Conservation (phyloP, 805 yeast species). For the Debaryomyces prosopidis region DNA sequence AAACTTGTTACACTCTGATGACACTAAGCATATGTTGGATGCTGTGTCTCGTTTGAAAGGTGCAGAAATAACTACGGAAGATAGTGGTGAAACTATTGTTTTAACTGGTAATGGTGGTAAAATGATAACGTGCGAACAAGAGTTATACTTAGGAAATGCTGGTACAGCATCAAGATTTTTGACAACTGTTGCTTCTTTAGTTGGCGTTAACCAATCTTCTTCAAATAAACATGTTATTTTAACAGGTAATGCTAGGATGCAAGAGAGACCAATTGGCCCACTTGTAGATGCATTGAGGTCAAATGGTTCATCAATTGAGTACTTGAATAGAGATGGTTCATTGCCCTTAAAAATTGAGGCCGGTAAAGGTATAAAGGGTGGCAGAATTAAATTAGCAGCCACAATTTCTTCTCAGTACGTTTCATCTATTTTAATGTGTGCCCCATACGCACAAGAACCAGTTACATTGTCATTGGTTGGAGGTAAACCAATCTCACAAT, state of each 20-base stretch:
- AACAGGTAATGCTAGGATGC: conserved; percentile 97
- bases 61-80: conserved; percentile 79
- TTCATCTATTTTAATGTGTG: conserved; percentile 94
- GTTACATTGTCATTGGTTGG: conserved; percentile 89
- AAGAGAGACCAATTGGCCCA: conserved; percentile 95
- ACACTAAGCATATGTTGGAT: conserved; percentile 89
- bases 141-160: conserved; percentile 90
- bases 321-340: conserved; percentile 75
- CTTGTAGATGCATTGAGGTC: conserved; percentile 84
- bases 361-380: conserved; percentile 78
- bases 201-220: conserved; percentile 40
- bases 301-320: conserved; percentile 77
- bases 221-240: conserved; percentile 51
- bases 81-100: conserved; percentile 86
- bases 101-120: conserved; percentile 85
- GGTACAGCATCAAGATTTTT: conserved; percentile 97
- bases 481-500: conserved; percentile 94
- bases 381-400: conserved; percentile 90
- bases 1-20: conserved; percentile 92
- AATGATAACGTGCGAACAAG: conserved; percentile 60
- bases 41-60: conserved; percentile 82
- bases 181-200: conserved; percentile 89
- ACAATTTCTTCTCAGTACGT: conserved; percentile 97
- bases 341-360: conserved; percentile 76
- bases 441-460: conserved; percentile 90